Percentiles rank a stretch among this genome's conserved stretches.
Evolutionary conservation across 169 alveolate genomes (phyloP).

Genomic region (Plasmodium knowlesi): DNA sequence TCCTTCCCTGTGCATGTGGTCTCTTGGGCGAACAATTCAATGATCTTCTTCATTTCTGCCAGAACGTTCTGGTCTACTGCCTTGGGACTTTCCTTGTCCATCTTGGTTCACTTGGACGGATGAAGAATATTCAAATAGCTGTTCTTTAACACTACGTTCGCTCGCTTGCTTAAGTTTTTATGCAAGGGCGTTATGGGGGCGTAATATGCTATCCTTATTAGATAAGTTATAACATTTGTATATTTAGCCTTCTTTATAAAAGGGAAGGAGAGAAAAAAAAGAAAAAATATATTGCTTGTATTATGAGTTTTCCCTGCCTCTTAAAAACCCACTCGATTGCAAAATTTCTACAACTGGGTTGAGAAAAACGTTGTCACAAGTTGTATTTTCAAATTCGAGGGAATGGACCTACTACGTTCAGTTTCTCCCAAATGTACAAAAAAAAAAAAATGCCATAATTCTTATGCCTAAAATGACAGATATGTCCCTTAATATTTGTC

Average conservation of each 20-base stretch:
- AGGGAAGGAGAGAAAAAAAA: neutral
- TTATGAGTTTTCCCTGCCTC: neutral
- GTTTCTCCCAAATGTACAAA: neutral
- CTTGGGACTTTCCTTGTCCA: neutral
- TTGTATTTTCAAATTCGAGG: neutral
- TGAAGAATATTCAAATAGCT: neutral
- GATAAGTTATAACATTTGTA: neutral
- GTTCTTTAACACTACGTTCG: neutral
- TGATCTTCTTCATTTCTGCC: neutral
- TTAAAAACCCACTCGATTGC: neutral
- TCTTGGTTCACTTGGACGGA: neutral
- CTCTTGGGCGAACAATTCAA: neutral
- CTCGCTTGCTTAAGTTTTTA: neutral
- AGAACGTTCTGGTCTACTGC: neutral
- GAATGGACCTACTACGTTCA: neutral
- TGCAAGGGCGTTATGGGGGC: neutral
- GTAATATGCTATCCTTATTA: neutral
- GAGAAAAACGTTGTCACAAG: neutral
- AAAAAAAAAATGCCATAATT: neutral
- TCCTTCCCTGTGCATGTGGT: constrained; percentile 30
- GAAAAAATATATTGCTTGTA: neutral
- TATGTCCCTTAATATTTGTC: neutral
- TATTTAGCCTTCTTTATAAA: neutral
- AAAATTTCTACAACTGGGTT: neutral
- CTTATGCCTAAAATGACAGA: neutral